Conservation (phyloP, 2,329 filamentous ascomycete genomes). For the Sphaerulina musiva region DNA sequence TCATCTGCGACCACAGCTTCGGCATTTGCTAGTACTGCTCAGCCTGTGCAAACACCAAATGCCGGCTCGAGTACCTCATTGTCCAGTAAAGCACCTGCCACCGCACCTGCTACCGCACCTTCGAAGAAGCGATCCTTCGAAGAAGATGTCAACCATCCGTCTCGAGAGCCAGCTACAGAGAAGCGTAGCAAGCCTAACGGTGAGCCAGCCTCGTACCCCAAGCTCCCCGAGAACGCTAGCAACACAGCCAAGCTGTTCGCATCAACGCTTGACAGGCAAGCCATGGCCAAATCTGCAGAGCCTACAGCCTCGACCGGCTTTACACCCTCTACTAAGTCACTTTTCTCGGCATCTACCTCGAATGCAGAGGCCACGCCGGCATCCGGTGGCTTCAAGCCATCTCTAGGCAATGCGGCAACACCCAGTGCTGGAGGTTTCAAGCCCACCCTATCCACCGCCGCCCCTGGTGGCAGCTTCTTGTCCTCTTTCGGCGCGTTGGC, state of each 20-base stretch:
- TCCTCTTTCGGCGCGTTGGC: constrained; percentile 35
- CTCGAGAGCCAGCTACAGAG: constrained; percentile 24
- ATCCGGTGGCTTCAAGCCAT: constrained; percentile 34
- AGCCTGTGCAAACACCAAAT: constrained; percentile 20
- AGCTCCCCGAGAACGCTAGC: constrained; percentile 28
- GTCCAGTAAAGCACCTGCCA: constrained; percentile 22
- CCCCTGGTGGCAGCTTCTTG: constrained; percentile 22
- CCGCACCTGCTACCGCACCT: constrained; percentile 29
- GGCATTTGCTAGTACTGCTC: constrained; percentile 1
- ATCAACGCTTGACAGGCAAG: constrained; percentile 27
- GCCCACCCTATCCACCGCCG: constrained; percentile 31
- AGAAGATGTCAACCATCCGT: constrained; percentile 15
- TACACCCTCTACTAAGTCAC: constrained; percentile 17
- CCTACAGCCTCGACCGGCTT: constrained; percentile 13
- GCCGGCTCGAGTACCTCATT: constrained; percentile 14
- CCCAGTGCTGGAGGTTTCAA: constrained; percentile 30
- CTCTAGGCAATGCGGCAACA: constrained; percentile 26
- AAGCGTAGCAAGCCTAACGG: constrained; percentile 30
- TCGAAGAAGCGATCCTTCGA: constrained; percentile 26
- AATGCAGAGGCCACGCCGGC: constrained; percentile 15
- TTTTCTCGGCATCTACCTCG: constrained; percentile 12
- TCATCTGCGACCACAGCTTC: background rate
- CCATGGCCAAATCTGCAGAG: background rate
- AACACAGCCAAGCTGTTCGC: constrained; percentile 30
- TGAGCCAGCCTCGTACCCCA: constrained; percentile 27